Percentiles rank a stretch among this genome's conserved stretches.
phyloP scores from a whole-genome alignment of 1,284 basidiomycete genomes.

The Cryptococcus maquisensis region DNA sequence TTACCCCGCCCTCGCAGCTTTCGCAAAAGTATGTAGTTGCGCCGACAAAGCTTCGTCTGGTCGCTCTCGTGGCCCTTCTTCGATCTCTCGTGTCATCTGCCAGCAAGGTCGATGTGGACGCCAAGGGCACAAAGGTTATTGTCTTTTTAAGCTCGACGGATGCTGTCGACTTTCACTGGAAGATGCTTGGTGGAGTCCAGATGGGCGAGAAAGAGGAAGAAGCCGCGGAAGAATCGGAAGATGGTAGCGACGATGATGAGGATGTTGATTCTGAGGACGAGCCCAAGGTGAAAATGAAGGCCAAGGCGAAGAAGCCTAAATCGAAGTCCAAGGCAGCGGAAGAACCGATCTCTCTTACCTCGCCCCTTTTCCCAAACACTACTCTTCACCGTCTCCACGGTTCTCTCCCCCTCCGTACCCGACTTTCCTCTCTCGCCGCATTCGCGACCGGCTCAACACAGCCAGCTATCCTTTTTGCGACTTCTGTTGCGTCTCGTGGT shows the following conservation, averaged over 20 bases:
- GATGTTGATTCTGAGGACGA: slow-evolving; percentile 37
- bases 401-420: slow-evolving; percentile 75
- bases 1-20: slow-evolving; percentile 91
- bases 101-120: slow-evolving; percentile 26
- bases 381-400: slow-evolving; percentile 91
- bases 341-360: slow-evolving; percentile 59
- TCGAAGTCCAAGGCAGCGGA: slow-evolving; percentile 24
- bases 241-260: slow-evolving; percentile 22
- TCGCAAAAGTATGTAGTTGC: slow-evolving; percentile 90
- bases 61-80: slow-evolving; percentile 80
- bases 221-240: slow-evolving; percentile 38
- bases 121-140: slow-evolving; percentile 60
- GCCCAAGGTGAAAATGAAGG: slow-evolving; percentile 25
- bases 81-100: slow-evolving; percentile 63
- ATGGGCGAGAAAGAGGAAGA: slow-evolving; percentile 58
- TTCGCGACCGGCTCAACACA: slow-evolving; percentile 59
- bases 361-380: slow-evolving; percentile 73
- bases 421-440: slow-evolving; percentile 73
- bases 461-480: slow-evolving; percentile 79
- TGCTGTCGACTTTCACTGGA: slow-evolving; percentile 96
- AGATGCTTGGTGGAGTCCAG: slow-evolving; percentile 68
- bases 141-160: slow-evolving; percentile 97
- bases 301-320: slow-evolving; percentile 17
- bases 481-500: slow-evolving; percentile 94
- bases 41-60: slow-evolving; percentile 88